Conservation (phyloP, 2,329 filamentous ascomycete genomes). For the Beauveria rudraprayagi region DNA sequence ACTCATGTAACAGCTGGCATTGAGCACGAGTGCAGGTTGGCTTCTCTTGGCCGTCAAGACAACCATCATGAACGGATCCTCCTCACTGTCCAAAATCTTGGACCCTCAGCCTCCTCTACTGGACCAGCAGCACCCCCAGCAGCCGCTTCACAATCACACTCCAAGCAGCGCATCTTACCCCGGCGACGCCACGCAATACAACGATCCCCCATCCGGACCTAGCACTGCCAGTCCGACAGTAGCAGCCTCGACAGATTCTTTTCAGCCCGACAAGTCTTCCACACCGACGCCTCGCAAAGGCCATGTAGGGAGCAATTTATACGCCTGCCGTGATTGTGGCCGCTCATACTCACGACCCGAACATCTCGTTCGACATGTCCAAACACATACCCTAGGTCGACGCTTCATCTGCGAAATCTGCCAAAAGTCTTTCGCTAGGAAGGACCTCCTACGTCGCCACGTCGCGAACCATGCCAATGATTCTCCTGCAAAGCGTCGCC, state of each 20-base stretch:
- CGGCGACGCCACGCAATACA: not conserved
- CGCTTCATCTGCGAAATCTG: constrained; percentile 43
- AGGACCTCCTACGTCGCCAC: constrained; percentile 46
- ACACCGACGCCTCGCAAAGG: constrained; percentile 19
- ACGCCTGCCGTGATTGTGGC: constrained; percentile 45
- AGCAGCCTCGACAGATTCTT: not conserved
- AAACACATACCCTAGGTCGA: constrained; percentile 42
- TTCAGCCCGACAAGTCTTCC: not conserved
- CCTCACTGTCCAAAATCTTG: constrained; percentile 8
- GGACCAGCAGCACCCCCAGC: not conserved
- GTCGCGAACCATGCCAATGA: constrained; percentile 43
- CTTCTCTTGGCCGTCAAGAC: not conserved
- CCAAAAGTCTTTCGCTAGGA: constrained; percentile 45
- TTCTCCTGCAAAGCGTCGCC: constrained; percentile 38
- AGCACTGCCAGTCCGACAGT: not conserved
- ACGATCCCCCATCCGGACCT: not conserved
- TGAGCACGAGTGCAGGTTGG: not conserved
- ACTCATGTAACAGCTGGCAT: not conserved
- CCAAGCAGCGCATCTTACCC: not conserved
- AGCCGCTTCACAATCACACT: not conserved
- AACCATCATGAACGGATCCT: constrained; percentile 6
- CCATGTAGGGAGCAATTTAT: constrained; percentile 23
- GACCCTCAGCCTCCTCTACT: constrained; percentile 5
- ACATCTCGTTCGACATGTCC: constrained; percentile 44
- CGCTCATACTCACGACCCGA: constrained; percentile 45